Evolutionary conservation across 345 rosid species (phyloP), one percentile per base, ranked within the genome.

Genomic region (Syzygium aqueum): DNA sequence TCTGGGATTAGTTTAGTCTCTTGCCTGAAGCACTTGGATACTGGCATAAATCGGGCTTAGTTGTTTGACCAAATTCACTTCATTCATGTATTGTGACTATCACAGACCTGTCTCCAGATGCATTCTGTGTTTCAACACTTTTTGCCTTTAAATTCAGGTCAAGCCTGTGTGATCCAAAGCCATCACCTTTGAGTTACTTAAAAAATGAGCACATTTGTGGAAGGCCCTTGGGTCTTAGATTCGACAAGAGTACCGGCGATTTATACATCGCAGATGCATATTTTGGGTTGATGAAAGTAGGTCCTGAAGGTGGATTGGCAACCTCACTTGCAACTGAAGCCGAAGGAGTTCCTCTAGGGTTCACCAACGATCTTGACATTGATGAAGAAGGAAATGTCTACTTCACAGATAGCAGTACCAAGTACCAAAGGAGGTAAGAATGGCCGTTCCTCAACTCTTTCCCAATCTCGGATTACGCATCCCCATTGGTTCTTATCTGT

Each of bases 241-340:
- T 95, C 87, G 87, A 91, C 84, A 89, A 93, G 85, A 89, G 88
- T 11, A 91, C 89, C 1, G 95, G 96, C 43, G 93, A 94, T 88
- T 92, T 96, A 50, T 95, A 91, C 92, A 94, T 95, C 1, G 98
- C 96, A 4, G 98, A 96, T 91, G 95, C 98, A 51, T 96, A 96
- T 88, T 90, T 95, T 84, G 97, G 98, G 87, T 93, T 96, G 89
- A 90, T 95, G 87, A 94, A 92, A 89, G 96, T 96, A 12, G 96
- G 98, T 43, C 94, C 93, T 33, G 91, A 93, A 85, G 98, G 98
- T 84, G 98, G 98, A 11, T 40, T 93, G 67, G 97, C 98, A 54
- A 93, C 91, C 51, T 88, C 89, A 30, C 87, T 96, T 0, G 23
- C 93, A 46, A 90, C 91, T 51, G 92, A 90, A 83, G 94, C 91